Percentiles rank a stretch among this genome's conserved stretches.
phyloP scores from a whole-genome alignment of 1,139 yeast genomes.

The Blastobotrys persicus region DNA sequence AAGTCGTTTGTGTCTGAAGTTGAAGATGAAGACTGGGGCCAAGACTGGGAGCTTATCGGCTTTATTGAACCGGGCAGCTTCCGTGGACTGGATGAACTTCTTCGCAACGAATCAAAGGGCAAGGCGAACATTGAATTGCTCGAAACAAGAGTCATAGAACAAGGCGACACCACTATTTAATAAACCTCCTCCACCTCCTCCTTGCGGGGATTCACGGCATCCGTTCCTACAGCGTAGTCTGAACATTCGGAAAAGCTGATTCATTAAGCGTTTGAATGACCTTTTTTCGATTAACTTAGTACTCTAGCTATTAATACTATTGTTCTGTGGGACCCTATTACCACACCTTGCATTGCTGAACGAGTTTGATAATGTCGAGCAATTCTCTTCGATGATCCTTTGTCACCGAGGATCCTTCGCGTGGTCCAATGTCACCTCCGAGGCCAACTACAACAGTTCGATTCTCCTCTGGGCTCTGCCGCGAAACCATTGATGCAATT shows the following conservation, averaged over 20 bases:
- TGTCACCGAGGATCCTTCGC: constrained; percentile 24
- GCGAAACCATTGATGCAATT: constrained; percentile 37
- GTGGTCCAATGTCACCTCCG: constrained; percentile 35
- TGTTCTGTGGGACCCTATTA: constrained; percentile 19
- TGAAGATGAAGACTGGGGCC: constrained; percentile 50
- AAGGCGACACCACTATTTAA: constrained; percentile 43
- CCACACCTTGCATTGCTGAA: constrained; percentile 38
- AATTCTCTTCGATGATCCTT: constrained; percentile 34
- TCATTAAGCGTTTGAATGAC: no score
- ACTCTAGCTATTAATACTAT: no score
- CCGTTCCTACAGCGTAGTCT: no score
- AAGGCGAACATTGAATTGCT: constrained; percentile 75
- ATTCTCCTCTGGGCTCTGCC: constrained; percentile 39
- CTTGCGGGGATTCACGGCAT: no score
- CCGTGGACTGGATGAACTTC: constrained; percentile 61
- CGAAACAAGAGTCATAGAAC: constrained; percentile 84
- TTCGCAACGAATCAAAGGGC: constrained; percentile 53
- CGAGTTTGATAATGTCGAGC: constrained; percentile 34
- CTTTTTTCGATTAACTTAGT: no score
- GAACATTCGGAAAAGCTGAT: no score
- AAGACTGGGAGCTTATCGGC: constrained; percentile 61
- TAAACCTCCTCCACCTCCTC: no score
- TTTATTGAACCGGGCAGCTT: constrained; percentile 88
- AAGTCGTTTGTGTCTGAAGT: constrained; percentile 52
- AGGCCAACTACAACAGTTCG: constrained; percentile 40